Conservation (phyloP, 352 stramenopile genomes). For the Globisporangium barbulae region DNA sequence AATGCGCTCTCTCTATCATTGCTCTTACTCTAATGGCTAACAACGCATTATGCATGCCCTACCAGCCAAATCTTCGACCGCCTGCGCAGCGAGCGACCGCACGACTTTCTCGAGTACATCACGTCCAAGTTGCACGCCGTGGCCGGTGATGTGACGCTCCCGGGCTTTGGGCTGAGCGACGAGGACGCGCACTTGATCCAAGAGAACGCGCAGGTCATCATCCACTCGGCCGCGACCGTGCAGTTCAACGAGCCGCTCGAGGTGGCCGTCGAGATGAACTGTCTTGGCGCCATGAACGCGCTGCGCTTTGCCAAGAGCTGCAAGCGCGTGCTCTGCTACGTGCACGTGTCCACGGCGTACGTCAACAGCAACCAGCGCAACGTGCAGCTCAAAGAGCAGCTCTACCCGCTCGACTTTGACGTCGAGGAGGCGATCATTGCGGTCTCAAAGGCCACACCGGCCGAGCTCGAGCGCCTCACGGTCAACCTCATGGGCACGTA, state of each 20-base stretch:
- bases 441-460: conserved; percentile 46
- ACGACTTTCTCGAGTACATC: conserved; percentile 52
- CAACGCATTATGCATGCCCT: background rate
- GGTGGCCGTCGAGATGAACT: conserved; percentile 87
- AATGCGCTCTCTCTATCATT: background rate
- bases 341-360: conserved; percentile 85
- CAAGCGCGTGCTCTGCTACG: conserved; percentile 44
- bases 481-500: conserved; percentile 86
- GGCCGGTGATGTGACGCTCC: conserved; percentile 65
- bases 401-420: conserved; percentile 88
- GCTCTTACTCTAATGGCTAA: background rate
- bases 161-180: conserved; percentile 49
- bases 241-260: conserved; percentile 87
- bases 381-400: conserved; percentile 49
- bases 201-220: conserved; percentile 52
- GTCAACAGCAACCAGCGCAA: conserved; percentile 81
- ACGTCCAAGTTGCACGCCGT: conserved; percentile 57
- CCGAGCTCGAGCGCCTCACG: conserved; percentile 56
- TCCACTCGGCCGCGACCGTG: conserved; percentile 85
- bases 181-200: conserved; percentile 44
- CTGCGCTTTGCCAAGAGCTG: conserved; percentile 62
- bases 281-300: conserved; percentile 58
- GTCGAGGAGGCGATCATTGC: conserved; percentile 56
- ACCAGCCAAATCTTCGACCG: conserved; percentile 70
- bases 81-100: conserved; percentile 38